phyloP scores from a whole-genome alignment of 495 filamentous ascomycete species.

The Penicillium crystallinum region DNA sequence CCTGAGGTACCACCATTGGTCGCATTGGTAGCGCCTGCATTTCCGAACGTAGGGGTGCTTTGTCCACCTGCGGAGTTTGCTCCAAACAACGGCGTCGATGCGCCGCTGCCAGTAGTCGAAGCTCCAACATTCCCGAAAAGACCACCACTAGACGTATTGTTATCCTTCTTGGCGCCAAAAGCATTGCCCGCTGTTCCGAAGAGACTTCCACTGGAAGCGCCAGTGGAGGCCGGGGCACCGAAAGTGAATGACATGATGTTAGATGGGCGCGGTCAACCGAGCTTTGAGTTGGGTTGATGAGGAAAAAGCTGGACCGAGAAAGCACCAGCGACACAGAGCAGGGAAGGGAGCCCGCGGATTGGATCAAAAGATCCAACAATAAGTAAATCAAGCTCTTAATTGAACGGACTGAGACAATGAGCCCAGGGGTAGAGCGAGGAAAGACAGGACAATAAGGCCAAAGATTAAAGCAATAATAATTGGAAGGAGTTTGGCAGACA shows the following conservation, averaged over 20 bases:
- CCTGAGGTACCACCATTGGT: constrained; percentile 22
- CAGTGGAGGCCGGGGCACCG: constrained; percentile 30
- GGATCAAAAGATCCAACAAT: constrained; percentile 9
- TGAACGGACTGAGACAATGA: constrained; percentile 4
- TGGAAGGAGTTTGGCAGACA: constrained; percentile 20
- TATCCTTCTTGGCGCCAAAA: constrained; percentile 31
- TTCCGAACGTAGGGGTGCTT: constrained; percentile 32
- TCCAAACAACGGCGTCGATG: constrained; percentile 35
- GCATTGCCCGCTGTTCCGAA: constrained; percentile 38
- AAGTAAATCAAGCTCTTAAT: constrained; percentile 4
- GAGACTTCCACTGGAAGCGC: constrained; percentile 28
- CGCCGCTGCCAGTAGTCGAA: constrained; percentile 26
- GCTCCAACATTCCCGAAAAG: constrained; percentile 46
- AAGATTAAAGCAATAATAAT: constrained; percentile 20
- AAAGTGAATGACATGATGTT: constrained; percentile 37
- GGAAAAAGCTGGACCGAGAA: constrained; percentile 17
- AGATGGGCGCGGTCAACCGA: constrained; percentile 16
- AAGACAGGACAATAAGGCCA: constrained; percentile 2
- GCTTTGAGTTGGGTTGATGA: constrained; percentile 11
- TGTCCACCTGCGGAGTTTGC: constrained; percentile 17
- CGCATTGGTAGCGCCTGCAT: constrained; percentile 15
- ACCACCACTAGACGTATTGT: constrained; percentile 24
- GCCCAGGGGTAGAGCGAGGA: constrained; percentile 3
- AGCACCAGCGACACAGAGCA: constrained; percentile 14
- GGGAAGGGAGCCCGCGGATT: constrained; percentile 13